phyloP scores from a whole-genome alignment of 2,329 filamentous ascomycete genomes.

The Trichoderma sp. region DNA sequence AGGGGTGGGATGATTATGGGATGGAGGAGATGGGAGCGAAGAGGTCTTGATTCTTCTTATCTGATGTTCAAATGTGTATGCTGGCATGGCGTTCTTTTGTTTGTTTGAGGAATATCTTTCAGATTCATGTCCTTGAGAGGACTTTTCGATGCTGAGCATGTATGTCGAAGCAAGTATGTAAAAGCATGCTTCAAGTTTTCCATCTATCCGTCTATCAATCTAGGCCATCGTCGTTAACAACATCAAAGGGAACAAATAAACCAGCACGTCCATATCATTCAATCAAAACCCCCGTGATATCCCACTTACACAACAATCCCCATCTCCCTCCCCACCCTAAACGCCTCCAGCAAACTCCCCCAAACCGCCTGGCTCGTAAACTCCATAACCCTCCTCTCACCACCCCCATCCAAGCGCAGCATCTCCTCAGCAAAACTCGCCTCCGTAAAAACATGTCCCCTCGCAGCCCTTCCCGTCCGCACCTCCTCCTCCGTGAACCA shows the following conservation, averaged over 20 bases:
- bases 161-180: not conserved
- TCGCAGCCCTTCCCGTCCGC: conserved; percentile 31
- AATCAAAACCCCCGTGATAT: not conserved
- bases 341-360: conserved; percentile 41
- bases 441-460: not conserved
- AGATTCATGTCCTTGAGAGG: not conserved
- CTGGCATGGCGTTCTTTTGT: conserved; percentile 14
- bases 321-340: conserved; percentile 34
- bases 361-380: conserved; percentile 42
- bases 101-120: not conserved
- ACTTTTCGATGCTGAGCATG: not conserved
- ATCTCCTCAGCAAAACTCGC: not conserved
- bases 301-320: not conserved
- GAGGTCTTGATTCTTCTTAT: conserved; percentile 49
- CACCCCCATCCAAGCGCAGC: conserved; percentile 3
- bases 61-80: not conserved
- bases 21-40: conserved; percentile 75
- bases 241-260: not conserved
- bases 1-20: conserved; percentile 64
- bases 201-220: not conserved
- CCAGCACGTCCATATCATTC: not conserved
- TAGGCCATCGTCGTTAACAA: not conserved
- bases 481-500: conserved; percentile 48
- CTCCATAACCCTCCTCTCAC: conserved; percentile 32
- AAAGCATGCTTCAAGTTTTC: not conserved